Evolutionary conservation across 208 protist species (phyloP).

Genomic region (Crithidia bombi): DNA sequence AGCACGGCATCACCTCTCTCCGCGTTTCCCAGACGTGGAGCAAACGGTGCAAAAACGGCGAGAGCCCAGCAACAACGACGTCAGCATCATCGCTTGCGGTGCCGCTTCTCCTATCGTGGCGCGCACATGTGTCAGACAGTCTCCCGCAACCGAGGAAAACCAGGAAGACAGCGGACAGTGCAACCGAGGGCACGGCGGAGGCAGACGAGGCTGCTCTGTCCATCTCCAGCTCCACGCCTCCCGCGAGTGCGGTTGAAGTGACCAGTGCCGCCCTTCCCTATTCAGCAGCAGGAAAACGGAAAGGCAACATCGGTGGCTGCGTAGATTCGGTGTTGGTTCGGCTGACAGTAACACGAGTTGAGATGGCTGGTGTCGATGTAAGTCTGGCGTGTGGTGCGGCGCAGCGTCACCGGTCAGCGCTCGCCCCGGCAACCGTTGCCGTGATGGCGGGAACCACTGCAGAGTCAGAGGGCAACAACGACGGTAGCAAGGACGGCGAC

Average conservation of each 20-base stretch:
- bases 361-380: conserved; percentile 26
- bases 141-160: no score
- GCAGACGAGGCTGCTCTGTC: no score
- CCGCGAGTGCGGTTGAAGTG: no score
- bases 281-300: neutral
- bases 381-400: conserved; percentile 21
- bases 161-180: no score
- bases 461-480: neutral
- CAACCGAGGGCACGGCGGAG: no score
- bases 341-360: conserved; percentile 25
- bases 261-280: no score
- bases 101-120: conserved; percentile 24
- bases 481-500: neutral
- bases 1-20: neutral
- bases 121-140: conserved; percentile 13
- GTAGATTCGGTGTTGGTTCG: neutral
- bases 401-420: conserved; percentile 14
- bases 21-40: no score
- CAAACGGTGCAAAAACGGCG: neutral
- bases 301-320: neutral
- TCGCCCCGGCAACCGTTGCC: conserved; percentile 21
- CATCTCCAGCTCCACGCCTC: no score
- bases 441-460: neutral
- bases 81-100: neutral
- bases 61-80: neutral